Conservation (phyloP, 192 early-diverging fungal species). For the Phlyctochytrium planicorne region DNA sequence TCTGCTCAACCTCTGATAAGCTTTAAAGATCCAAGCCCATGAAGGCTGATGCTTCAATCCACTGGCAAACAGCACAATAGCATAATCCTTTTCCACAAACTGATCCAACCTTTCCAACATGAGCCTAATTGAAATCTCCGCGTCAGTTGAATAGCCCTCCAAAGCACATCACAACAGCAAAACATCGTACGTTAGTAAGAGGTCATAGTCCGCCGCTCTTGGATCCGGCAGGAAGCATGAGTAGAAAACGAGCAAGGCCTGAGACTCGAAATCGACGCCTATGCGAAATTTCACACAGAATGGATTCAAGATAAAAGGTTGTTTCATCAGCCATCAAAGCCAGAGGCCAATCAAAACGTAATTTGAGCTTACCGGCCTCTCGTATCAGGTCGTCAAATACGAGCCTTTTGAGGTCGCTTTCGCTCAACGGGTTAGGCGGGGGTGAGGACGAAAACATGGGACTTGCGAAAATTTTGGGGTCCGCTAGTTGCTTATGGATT, state of each 20-base stretch:
- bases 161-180: not conserved
- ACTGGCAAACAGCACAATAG: slow-evolving; percentile 81
- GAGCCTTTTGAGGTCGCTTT: not conserved
- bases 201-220: slow-evolving; percentile 76
- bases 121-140: slow-evolving; percentile 31
- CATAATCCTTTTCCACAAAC: slow-evolving; percentile 90
- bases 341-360: not conserved
- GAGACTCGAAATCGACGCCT: slow-evolving; percentile 84
- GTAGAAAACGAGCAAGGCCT: slow-evolving; percentile 79
- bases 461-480: not conserved
- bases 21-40: slow-evolving; percentile 81
- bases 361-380: not conserved
- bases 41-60: slow-evolving; percentile 75
- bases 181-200: slow-evolving; percentile 69
- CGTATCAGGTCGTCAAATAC: not conserved
- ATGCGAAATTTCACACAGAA: slow-evolving; percentile 6
- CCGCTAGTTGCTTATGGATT: not conserved
- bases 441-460: no score
- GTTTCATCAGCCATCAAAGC: not conserved
- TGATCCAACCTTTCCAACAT: slow-evolving; percentile 67
- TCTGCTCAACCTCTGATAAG: slow-evolving; percentile 77
- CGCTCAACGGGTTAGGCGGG: not conserved
- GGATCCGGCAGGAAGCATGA: slow-evolving; percentile 88
- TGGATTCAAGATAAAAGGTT: no score
- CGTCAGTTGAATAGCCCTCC: not conserved